Evolutionary conservation across 1,139 yeast species (phyloP).

Genomic region (Sugiyamaella japonica): DNA sequence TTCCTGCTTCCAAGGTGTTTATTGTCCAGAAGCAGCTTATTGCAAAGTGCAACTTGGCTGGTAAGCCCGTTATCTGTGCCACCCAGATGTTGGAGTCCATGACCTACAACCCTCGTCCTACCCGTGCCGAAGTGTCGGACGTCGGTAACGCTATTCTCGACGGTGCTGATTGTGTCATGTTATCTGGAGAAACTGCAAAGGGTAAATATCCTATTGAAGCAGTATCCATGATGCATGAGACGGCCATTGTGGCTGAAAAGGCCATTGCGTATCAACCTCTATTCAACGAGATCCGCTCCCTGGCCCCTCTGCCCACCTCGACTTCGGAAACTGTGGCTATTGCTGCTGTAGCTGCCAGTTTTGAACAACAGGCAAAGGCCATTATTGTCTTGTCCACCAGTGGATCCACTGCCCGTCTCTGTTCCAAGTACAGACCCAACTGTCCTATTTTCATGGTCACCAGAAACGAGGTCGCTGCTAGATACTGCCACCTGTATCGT

Average conservation of each 20-base stretch:
- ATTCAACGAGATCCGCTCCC: constrained; percentile 84
- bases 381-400: constrained; percentile 93
- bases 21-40: constrained; percentile 98
- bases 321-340: constrained; percentile 97
- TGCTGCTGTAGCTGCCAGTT: constrained; percentile 94
- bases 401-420: constrained; percentile 93
- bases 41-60: constrained; percentile 98
- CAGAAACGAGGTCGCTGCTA: constrained; percentile 88
- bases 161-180: constrained; percentile 99
- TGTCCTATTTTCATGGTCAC: constrained; percentile 98
- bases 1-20: constrained; percentile 98
- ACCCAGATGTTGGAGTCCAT: constrained; percentile 99
- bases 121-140: constrained; percentile 99
- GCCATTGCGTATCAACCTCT: constrained; percentile 88
- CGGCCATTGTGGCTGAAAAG: constrained; percentile 94
- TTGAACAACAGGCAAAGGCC: constrained; percentile 96
- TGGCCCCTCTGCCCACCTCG: constrained; percentile 85
- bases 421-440: constrained; percentile 96
- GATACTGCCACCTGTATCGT: constrained; percentile 94
- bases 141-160: constrained; percentile 99
- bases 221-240: constrained; percentile 98
- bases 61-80: constrained; percentile 99
- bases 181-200: constrained; percentile 99
- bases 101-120: constrained; percentile 99
- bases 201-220: constrained; percentile 98